Conservation (phyloP, 805 yeast species). For the Scheffersomyces coipomensis region DNA sequence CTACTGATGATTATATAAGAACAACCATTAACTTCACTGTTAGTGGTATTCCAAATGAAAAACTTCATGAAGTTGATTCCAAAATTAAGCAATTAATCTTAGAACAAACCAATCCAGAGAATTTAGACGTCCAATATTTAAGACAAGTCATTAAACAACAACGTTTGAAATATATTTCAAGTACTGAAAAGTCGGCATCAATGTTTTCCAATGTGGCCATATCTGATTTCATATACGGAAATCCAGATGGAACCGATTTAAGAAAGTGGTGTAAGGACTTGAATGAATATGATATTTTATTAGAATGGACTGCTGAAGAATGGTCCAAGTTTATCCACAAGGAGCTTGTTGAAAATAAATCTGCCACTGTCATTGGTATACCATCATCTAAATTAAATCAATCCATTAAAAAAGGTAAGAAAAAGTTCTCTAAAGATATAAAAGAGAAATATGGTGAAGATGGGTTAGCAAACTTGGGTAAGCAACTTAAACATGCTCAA, state of each 20-base stretch:
- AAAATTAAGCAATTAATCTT: conserved; percentile 50
- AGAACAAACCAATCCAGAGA: conserved; percentile 47
- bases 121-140: conserved; percentile 65
- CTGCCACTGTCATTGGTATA: conserved; percentile 64
- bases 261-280: conserved; percentile 53
- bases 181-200: conserved; percentile 63
- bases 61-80: conserved; percentile 51
- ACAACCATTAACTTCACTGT: conserved; percentile 58
- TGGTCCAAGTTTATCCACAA: conserved; percentile 62
- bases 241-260: conserved; percentile 57
- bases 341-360: conserved; percentile 58
- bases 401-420: conserved; percentile 48
- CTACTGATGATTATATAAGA: conserved; percentile 71
- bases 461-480: conserved; percentile 55
- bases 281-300: conserved; percentile 56
- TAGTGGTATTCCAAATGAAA: conserved; percentile 74
- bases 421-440: conserved; percentile 49
- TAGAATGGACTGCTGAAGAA: conserved; percentile 58
- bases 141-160: conserved; percentile 66
- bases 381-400: conserved; percentile 69
- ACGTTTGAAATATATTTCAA: conserved; percentile 57
- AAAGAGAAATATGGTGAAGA: conserved; percentile 51
- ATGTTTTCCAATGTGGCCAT: conserved; percentile 66
- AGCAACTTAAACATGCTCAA: conserved; percentile 60
- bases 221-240: conserved; percentile 78